These are phyloP conservation scores for Kwoniella sp. DNA, from an alignment of 768 basidiomycete species.

Conservation along the genomic window DNA sequence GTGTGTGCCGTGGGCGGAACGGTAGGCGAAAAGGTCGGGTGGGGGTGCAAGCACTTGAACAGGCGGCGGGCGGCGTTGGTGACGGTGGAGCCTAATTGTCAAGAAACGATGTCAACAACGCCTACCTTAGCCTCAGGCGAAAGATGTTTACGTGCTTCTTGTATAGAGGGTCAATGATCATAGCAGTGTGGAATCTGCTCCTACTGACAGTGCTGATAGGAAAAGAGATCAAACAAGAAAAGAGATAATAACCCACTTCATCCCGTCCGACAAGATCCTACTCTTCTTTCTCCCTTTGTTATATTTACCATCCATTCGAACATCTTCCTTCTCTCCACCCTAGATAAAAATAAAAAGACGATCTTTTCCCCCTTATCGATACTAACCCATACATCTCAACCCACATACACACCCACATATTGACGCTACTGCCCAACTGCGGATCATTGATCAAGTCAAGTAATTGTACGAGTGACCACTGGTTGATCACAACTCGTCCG, in stretches of 20 bases:
- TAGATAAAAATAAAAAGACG: background rate
- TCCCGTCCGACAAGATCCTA: slow-evolving; percentile 8
- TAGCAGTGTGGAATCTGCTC: background rate
- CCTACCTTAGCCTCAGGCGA: background rate
- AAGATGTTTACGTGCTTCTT: background rate
- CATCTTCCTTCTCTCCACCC: slow-evolving; percentile 2
- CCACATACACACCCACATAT: too few species aligned
- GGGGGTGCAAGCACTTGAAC: too few species aligned
- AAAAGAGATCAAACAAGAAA: slow-evolving; percentile 1
- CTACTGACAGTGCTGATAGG: slow-evolving; percentile 1
- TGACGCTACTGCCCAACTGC: slow-evolving; percentile 17
- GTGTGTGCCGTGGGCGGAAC: slow-evolving; percentile 2
- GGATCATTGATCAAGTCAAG: slow-evolving; percentile 4
- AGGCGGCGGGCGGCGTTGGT: background rate
- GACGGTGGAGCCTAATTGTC: background rate
- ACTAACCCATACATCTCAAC: slow-evolving; percentile 1
- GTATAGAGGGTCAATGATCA: background rate
- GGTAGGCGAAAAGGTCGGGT: too few species aligned
- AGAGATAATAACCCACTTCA: background rate
- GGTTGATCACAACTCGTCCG: slow-evolving; percentile 21
- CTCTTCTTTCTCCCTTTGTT: slow-evolving; percentile 1
- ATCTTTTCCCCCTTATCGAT: slow-evolving; percentile 1
- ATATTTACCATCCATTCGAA: background rate
- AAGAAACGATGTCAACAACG: slow-evolving; percentile 21
- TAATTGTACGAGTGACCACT: slow-evolving; percentile 19